Evolutionary conservation across 257 asterid species (phyloP).

Genomic region (Cynanchum wilfordii): DNA sequence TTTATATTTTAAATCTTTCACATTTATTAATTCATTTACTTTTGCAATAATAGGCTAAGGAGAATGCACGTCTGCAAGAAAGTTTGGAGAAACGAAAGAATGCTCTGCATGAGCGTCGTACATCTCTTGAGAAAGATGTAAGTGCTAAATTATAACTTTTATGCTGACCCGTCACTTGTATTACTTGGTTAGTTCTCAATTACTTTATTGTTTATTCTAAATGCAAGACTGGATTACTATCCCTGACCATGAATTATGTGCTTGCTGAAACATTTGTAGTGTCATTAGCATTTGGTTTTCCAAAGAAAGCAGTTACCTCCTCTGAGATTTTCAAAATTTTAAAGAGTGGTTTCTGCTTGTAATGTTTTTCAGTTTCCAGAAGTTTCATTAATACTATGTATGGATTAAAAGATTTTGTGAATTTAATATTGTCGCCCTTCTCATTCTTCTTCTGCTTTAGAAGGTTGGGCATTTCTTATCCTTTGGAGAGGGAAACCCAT

Average conservation of each 20-base stretch:
- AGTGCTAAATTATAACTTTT: constrained; percentile 15
- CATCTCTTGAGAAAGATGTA: constrained; percentile 88
- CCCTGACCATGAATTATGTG: neutral
- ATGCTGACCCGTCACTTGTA: constrained; percentile 5
- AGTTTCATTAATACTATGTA: neutral
- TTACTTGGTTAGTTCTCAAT: neutral
- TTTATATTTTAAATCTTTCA: constrained; percentile 8
- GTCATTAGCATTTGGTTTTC: neutral
- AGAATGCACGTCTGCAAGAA: constrained; percentile 51
- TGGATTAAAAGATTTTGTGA: neutral
- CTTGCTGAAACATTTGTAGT: neutral
- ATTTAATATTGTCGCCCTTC: neutral
- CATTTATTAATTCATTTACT: constrained; percentile 18
- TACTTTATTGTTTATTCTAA: neutral
- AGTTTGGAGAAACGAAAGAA: constrained; percentile 58
- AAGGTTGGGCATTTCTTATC: neutral
- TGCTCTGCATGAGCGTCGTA: constrained; percentile 64
- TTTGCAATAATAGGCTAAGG: constrained; percentile 42
- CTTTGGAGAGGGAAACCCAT: neutral
- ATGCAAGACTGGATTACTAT: neutral
- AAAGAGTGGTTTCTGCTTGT: neutral
- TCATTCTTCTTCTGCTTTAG: neutral
- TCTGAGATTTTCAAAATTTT: neutral
- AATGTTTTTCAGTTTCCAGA: neutral
- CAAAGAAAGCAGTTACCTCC: neutral